Conservation (phyloP, 1,284 basidiomycete genomes). For the Heterobasidion annosum region DNA sequence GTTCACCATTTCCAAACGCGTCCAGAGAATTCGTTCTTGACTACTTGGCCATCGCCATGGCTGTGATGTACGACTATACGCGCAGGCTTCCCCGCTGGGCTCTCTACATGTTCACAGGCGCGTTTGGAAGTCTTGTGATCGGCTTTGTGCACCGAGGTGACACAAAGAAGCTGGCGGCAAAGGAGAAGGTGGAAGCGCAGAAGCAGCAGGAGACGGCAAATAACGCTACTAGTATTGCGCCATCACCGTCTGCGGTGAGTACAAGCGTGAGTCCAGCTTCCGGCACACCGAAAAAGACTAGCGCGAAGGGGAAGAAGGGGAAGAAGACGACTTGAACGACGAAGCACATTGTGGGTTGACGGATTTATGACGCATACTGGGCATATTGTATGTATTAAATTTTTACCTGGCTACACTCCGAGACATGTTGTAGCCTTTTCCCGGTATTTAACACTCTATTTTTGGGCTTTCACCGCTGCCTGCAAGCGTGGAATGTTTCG, state of each 20-base stretch:
- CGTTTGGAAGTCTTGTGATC: slow-evolving; percentile 48
- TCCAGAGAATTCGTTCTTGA: slow-evolving; percentile 62
- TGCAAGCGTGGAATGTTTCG: no score
- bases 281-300: neutral
- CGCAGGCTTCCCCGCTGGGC: slow-evolving; percentile 49
- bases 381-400: neutral
- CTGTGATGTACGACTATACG: slow-evolving; percentile 39
- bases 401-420: neutral
- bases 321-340: neutral
- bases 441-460: no score
- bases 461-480: no score
- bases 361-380: neutral
- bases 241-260: neutral
- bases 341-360: neutral
- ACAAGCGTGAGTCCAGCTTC: neutral
- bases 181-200: neutral
- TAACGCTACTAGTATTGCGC: neutral
- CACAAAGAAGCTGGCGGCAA: slow-evolving; percentile 2
- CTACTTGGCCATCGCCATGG: slow-evolving; percentile 41
- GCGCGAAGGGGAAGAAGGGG: neutral
- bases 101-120: slow-evolving; percentile 48
- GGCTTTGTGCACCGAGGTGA: slow-evolving; percentile 38
- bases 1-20: neutral
- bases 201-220: neutral
- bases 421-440: neutral